Conservation (phyloP, 1,139 yeast genomes). For the Protomyces pachydermus region DNA sequence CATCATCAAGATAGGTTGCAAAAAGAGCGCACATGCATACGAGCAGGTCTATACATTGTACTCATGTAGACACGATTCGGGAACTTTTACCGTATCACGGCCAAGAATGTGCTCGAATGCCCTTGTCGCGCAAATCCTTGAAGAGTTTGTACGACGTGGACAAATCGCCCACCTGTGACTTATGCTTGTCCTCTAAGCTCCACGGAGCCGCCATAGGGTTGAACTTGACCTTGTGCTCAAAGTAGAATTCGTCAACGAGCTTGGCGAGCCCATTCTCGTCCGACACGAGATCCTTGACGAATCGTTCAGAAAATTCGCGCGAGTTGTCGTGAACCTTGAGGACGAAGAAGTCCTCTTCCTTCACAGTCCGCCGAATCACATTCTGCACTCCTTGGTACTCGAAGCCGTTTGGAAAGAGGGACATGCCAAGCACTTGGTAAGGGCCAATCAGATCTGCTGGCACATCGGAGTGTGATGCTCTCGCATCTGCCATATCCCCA, state of each 20-base stretch:
- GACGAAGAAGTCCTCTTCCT: constrained; percentile 19
- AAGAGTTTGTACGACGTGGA: neutral
- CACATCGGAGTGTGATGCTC: neutral
- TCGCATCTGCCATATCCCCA: neutral
- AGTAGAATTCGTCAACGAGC: constrained; percentile 20
- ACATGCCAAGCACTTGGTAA: constrained; percentile 2
- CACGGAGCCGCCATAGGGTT: neutral
- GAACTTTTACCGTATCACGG: neutral
- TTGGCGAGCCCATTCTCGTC: constrained; percentile 2
- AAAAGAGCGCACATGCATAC: no score
- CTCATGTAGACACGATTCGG: no score
- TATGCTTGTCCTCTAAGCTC: neutral
- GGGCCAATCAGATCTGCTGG: constrained; percentile 17
- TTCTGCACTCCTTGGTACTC: constrained; percentile 1
- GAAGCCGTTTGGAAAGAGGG: neutral
- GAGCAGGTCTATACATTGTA: no score
- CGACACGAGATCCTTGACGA: constrained; percentile 1
- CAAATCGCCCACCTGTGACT: neutral
- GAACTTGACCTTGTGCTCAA: constrained; percentile 14
- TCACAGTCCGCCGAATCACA: constrained; percentile 9
- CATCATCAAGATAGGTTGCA: no score
- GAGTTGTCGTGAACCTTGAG: constrained; percentile 17
- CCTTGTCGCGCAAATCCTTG: neutral
- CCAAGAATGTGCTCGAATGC: neutral
- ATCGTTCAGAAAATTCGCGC: constrained; percentile 8